A percentile compares a stretch with the other conserved stretches of the same genome.
Conservation (phyloP, 306 rosid species). For the Hylodesmum podocarpum region DNA sequence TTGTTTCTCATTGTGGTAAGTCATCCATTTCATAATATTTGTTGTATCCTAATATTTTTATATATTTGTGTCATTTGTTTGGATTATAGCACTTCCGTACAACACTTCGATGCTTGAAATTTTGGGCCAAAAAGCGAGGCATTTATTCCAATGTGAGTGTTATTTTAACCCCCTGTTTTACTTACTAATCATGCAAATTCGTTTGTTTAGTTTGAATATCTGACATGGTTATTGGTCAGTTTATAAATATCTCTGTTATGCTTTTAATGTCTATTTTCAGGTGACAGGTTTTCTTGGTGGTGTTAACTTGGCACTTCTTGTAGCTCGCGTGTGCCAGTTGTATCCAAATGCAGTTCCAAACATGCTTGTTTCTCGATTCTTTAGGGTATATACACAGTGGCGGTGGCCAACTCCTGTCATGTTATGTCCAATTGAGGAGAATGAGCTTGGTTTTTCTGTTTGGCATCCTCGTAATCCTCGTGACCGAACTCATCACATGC, state of each 20-base stretch:
- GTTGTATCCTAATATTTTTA: neutral
- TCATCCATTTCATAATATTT: neutral
- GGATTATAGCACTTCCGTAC: slow-evolving; percentile 64
- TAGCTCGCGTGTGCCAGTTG: slow-evolving; percentile 92
- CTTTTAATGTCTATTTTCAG: slow-evolving; percentile 39
- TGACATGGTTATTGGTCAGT: neutral
- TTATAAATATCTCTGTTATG: neutral
- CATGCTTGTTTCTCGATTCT: slow-evolving; percentile 91
- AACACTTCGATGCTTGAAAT: slow-evolving; percentile 80
- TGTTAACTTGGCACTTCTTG: slow-evolving; percentile 93
- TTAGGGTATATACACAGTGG: slow-evolving; percentile 97
- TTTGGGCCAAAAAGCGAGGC: slow-evolving; percentile 95
- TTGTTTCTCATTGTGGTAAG: neutral
- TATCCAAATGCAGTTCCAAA: slow-evolving; percentile 96
- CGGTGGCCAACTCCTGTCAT: slow-evolving; percentile 97
- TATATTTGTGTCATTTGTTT: neutral
- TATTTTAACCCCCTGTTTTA: neutral
- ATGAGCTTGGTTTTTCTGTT: slow-evolving; percentile 74
- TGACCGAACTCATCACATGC: slow-evolving; percentile 88
- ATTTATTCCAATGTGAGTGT: slow-evolving; percentile 88
- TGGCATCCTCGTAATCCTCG: slow-evolving; percentile 98
- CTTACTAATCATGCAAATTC: neutral
- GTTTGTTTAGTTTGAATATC: slow-evolving; percentile 6
- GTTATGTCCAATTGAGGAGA: slow-evolving; percentile 85
- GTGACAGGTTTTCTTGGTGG: slow-evolving; percentile 98